Base-by-base conservation (phyloP, 495 filamentous ascomycete genomes). In the Penicillium nucicola region DNA sequence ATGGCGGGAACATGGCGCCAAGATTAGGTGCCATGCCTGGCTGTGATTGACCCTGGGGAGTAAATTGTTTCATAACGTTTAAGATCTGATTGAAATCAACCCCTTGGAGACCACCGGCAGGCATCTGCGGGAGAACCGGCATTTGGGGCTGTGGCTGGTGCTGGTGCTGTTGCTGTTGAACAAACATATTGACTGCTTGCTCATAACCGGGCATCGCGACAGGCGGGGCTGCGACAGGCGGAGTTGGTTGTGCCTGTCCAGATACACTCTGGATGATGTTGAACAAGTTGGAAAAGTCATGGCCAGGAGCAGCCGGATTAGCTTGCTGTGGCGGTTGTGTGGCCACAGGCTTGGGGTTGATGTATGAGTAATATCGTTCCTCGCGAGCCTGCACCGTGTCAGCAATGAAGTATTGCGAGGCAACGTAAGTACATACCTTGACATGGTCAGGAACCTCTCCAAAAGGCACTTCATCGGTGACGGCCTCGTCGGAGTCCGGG, bases 1-100 rank as follows among this genome's bases (percentile, higher is more conserved):
- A 69, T 52, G 77, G 71, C 4, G 76, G 74, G 48, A 84, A 72
- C 15, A 83, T 69, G 14, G 69, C 73, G 39, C 76, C 75, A 0
- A 84, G 66, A 39, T 72, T 69, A 2, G 70, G 65, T 13, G 65
- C 37, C 53, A 75, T 58, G 19, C 11, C 50, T 11, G 67, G 51
- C 47, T 69, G 69, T 1, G 61, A 48, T 48, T 56, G 70, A 30
- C 55, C 61, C 19, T 52, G 61, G 20, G 50, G 45, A 40, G 67
- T 64, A 39, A 68, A 52, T 38, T 73, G 71, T 35, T 69, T 69
- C 42, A 72, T 60, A 11, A 73, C 52, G 18, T 67, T 67, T 20
- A 75, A 48, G 17, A 75, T 65, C 30, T 64, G 60, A 41, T 67
- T 59, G 46, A 70, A 65, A 37, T 74, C 68, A 30, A 74, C 32